Percentiles rank a stretch among this genome's conserved stretches.
phyloP scores from a whole-genome alignment of 441 rosid species.

The Sinapis alba region DNA sequence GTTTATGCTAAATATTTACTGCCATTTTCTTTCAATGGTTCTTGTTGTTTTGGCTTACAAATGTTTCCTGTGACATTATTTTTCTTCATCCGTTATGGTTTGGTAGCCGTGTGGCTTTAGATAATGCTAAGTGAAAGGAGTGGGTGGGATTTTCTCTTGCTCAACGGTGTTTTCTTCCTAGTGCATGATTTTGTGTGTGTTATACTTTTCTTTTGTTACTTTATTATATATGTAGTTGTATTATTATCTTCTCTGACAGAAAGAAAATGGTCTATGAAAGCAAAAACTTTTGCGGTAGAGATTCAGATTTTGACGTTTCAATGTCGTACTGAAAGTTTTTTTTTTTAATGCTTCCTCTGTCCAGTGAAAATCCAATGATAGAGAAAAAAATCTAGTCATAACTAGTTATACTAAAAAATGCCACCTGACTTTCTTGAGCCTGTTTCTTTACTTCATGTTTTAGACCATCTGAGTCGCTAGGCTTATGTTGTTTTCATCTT shows the following conservation, averaged over 20 bases:
- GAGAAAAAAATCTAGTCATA: constrained; percentile 30
- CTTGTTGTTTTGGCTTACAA: background rate
- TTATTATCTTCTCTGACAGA: constrained; percentile 39
- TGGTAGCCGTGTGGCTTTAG: constrained; percentile 3
- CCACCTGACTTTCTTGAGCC: constrained; percentile 19
- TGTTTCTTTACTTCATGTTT: constrained; percentile 11
- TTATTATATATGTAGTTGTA: constrained; percentile 22
- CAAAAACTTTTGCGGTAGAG: constrained; percentile 45
- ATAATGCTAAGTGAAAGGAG: constrained; percentile 3
- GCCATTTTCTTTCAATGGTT: constrained; percentile 8
- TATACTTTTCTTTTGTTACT: constrained; percentile 28
- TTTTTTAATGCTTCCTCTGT: constrained; percentile 24
- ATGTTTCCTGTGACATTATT: constrained; percentile 9
- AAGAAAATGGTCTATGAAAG: constrained; percentile 45
- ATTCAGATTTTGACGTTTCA: constrained; percentile 75
- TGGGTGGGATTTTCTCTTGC: constrained; percentile 31
- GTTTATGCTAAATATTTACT: constrained; percentile 2
- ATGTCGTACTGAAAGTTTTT: constrained; percentile 48
- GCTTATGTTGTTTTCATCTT: constrained; percentile 8
- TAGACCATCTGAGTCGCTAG: constrained; percentile 8
- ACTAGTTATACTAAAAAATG: constrained; percentile 34
- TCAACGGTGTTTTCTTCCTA: constrained; percentile 18
- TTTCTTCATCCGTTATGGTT: constrained; percentile 29
- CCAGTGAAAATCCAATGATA: constrained; percentile 34
- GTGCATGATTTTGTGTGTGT: constrained; percentile 24